Conservation (phyloP, 148 eudicot genomes). For the Fagopyrum homotropicum region DNA sequence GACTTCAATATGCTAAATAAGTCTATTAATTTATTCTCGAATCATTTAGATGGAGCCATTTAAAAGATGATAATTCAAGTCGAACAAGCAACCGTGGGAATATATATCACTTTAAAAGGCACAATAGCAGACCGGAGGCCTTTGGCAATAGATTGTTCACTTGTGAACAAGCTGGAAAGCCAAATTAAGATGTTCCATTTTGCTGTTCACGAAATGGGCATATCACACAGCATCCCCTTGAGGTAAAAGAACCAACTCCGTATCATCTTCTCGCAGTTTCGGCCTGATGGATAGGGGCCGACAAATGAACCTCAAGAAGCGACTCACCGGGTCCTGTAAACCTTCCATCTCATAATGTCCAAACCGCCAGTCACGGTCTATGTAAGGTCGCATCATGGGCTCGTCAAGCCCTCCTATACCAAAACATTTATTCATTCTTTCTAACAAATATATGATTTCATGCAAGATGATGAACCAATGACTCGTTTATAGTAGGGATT, state of each 20-base stretch:
- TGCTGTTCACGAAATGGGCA: background rate
- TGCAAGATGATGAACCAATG: background rate
- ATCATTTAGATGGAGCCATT: too few relatives aligned
- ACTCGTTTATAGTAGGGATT: too few relatives aligned
- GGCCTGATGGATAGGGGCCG: slow-evolving; percentile 35
- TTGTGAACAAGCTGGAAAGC: background rate
- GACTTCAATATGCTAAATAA: too few relatives aligned
- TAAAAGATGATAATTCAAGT: too few relatives aligned
- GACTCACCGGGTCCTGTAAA: slow-evolving; percentile 80
- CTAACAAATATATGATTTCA: background rate
- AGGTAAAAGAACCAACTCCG: slow-evolving; percentile 31
- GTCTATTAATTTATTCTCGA: too few relatives aligned
- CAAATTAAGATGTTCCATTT: background rate
- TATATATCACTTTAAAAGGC: too few relatives aligned
- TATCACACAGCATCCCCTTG: background rate
- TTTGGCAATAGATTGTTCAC: background rate
- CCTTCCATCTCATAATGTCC: slow-evolving; percentile 98
- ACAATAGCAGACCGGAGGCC: too few relatives aligned
- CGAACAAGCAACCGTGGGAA: too few relatives aligned
- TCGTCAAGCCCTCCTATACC: slow-evolving; percentile 86
- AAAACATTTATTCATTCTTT: background rate
- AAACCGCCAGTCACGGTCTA: slow-evolving; percentile 85
- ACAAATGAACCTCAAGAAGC: slow-evolving; percentile 47
- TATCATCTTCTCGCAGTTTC: slow-evolving; percentile 36
- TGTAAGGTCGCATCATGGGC: slow-evolving; percentile 65